A percentile compares a stretch with the other conserved stretches of the same genome.
Conservation (phyloP, 108 stramenopile genomes). For the Fistulifera pelliculosa region DNA sequence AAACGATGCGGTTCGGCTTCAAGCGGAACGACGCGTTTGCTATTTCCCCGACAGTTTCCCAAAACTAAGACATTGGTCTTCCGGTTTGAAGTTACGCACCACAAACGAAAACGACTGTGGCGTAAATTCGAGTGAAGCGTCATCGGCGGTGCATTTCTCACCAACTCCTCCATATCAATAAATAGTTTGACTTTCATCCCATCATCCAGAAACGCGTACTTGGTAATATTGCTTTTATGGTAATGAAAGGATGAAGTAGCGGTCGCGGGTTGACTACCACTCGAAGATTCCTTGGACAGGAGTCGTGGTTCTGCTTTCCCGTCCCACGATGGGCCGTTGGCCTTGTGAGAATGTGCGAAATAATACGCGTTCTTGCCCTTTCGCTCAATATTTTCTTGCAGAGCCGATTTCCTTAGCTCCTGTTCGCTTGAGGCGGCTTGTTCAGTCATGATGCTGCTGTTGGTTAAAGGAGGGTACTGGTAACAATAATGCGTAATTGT, state of each 20-base stretch:
- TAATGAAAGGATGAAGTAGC: slow-evolving; percentile 30
- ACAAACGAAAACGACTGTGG: slow-evolving; percentile 44
- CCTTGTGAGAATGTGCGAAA: slow-evolving; percentile 68
- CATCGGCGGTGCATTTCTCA: slow-evolving; percentile 35
- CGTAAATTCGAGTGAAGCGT: slow-evolving; percentile 49
- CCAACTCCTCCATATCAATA: slow-evolving; percentile 59
- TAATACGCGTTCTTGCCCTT: slow-evolving; percentile 82
- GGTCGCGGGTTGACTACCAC: background rate
- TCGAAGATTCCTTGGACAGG: slow-evolving; percentile 19
- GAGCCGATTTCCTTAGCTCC: slow-evolving; percentile 25
- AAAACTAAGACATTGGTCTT: slow-evolving; percentile 40
- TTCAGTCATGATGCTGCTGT: too few species aligned
- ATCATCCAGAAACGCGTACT: slow-evolving; percentile 73
- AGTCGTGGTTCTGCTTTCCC: slow-evolving; percentile 69
- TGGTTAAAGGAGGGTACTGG: too few species aligned
- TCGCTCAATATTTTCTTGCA: slow-evolving; percentile 60
- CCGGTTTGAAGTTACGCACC: slow-evolving; percentile 38
- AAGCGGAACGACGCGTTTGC: slow-evolving; percentile 42
- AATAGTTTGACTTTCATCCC: slow-evolving; percentile 63
- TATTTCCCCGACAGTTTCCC: slow-evolving; percentile 49
- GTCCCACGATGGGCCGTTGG: slow-evolving; percentile 67
- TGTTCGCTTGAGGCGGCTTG: too few species aligned
- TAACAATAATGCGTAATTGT: too few species aligned
- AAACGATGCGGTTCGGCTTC: slow-evolving; percentile 54
- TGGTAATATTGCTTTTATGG: slow-evolving; percentile 72